Evolutionary conservation across 2,329 filamentous ascomycete genomes (phyloP).

Genomic region (Fusarium vanettenii): DNA sequence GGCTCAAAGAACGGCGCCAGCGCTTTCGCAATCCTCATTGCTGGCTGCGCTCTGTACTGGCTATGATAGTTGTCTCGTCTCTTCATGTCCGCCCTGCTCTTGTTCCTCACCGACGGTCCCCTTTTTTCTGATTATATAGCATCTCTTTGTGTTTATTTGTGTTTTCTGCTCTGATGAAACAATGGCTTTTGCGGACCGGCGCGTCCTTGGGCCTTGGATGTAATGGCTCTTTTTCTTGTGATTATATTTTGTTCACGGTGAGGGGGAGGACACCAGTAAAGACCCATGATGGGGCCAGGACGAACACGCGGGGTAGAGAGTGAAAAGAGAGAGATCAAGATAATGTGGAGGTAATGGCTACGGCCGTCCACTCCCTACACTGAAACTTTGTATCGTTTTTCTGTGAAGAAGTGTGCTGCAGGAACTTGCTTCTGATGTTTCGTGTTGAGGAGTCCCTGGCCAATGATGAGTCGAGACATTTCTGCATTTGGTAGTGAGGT

Average conservation of each 20-base stretch:
- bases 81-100: neutral
- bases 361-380: slow-evolving; percentile 34
- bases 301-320: slow-evolving; percentile 9
- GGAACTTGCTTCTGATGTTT: neutral
- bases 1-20: slow-evolving; percentile 50
- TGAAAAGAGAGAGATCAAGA: neutral
- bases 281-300: slow-evolving; percentile 19
- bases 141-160: slow-evolving; percentile 24
- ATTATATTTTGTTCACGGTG: slow-evolving; percentile 33
- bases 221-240: slow-evolving; percentile 37
- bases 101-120: slow-evolving; percentile 4
- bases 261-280: slow-evolving; percentile 26
- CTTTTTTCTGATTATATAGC: slow-evolving; percentile 33
- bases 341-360: slow-evolving; percentile 34
- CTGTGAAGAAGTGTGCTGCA: neutral
- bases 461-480: neutral
- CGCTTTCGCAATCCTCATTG: slow-evolving; percentile 52
- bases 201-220: slow-evolving; percentile 34
- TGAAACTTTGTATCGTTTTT: neutral
- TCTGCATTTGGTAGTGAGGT: neutral
- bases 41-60: slow-evolving; percentile 50
- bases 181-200: slow-evolving; percentile 27
- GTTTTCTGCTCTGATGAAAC: slow-evolving; percentile 27
- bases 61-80: slow-evolving; percentile 38
- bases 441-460: neutral